These are phyloP conservation scores for Craspedostauros australis DNA, from an alignment of 108 stramenopile genomes.

Conservation along the genomic window DNA sequence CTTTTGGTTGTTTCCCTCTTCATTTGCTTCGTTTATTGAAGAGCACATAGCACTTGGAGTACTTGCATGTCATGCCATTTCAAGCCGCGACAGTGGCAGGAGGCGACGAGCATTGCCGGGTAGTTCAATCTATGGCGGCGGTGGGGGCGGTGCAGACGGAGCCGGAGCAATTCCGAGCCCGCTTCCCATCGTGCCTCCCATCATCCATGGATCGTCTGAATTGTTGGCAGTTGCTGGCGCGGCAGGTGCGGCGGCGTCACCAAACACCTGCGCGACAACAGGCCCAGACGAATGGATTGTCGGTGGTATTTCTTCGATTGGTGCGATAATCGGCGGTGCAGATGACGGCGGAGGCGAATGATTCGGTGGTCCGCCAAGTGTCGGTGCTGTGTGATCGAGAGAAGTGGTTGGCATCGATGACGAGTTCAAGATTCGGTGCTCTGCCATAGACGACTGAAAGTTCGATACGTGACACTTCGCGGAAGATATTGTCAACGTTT, in stretches of 20 bases:
- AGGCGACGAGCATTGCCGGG: no score
- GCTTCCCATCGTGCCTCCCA: slow-evolving; percentile 22
- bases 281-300: slow-evolving; percentile 12
- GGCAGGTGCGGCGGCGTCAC: not conserved
- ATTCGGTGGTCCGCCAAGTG: not conserved
- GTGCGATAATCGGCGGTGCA: not conserved
- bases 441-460: not conserved
- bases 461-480: not conserved
- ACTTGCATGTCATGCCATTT: no score
- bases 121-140: no score
- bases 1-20: no score
- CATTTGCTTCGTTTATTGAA: no score
- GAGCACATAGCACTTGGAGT: no score
- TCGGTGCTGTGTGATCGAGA: not conserved
- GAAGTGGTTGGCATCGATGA: not conserved
- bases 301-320: not conserved
- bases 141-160: slow-evolving; percentile 19
- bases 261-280: slow-evolving; percentile 17
- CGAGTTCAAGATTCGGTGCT: not conserved
- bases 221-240: not conserved
- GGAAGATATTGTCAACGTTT: no score
- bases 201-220: slow-evolving; percentile 28
- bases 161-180: slow-evolving; percentile 12
- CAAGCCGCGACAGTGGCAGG: no score
- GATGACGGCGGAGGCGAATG: slow-evolving; percentile 1